A percentile compares a stretch with the other conserved stretches of the same genome.
Conservation (phyloP, 2,329 filamentous ascomycete genomes). For the Trichoderma oligosporum region DNA sequence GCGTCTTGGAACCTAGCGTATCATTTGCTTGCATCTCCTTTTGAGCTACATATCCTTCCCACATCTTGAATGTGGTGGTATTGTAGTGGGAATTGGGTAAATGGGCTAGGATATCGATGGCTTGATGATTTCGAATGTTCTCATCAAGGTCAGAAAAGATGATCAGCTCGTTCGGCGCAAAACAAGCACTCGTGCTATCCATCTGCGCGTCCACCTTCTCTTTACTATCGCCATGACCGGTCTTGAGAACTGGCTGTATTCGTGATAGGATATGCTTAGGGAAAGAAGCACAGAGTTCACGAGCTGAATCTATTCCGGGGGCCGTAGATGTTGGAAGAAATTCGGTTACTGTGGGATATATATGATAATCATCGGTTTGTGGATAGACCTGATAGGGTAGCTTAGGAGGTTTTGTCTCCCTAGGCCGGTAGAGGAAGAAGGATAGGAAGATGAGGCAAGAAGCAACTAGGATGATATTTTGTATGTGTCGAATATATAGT, state of each 20-base stretch:
- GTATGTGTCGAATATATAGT: slow-evolving; percentile 1
- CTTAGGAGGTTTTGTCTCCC: background rate
- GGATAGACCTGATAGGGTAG: slow-evolving; percentile 4
- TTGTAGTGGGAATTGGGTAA: slow-evolving; percentile 41
- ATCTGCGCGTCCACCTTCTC: slow-evolving; percentile 42
- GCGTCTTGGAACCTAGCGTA: slow-evolving; percentile 31
- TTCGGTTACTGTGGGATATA: slow-evolving; percentile 29
- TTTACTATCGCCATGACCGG: slow-evolving; percentile 31
- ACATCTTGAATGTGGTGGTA: slow-evolving; percentile 8
- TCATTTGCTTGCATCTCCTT: slow-evolving; percentile 33
- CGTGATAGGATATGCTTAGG: slow-evolving; percentile 31
- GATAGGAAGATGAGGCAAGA: background rate
- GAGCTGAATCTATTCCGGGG: slow-evolving; percentile 23
- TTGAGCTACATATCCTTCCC: slow-evolving; percentile 39
- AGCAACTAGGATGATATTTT: background rate
- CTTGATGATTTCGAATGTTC: slow-evolving; percentile 38
- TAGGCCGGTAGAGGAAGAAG: background rate
- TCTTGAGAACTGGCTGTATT: slow-evolving; percentile 35
- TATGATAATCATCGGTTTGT: slow-evolving; percentile 6
- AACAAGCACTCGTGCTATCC: slow-evolving; percentile 50
- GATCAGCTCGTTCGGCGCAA: slow-evolving; percentile 39
- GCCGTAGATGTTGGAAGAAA: slow-evolving; percentile 30
- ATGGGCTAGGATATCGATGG: slow-evolving; percentile 44
- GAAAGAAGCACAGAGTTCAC: slow-evolving; percentile 32
- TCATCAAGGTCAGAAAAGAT: slow-evolving; percentile 51